Percentiles rank a stretch among this genome's conserved stretches.
Evolutionary conservation across 257 asterid genomes (phyloP).

Genomic region (Perilla frutescens): DNA sequence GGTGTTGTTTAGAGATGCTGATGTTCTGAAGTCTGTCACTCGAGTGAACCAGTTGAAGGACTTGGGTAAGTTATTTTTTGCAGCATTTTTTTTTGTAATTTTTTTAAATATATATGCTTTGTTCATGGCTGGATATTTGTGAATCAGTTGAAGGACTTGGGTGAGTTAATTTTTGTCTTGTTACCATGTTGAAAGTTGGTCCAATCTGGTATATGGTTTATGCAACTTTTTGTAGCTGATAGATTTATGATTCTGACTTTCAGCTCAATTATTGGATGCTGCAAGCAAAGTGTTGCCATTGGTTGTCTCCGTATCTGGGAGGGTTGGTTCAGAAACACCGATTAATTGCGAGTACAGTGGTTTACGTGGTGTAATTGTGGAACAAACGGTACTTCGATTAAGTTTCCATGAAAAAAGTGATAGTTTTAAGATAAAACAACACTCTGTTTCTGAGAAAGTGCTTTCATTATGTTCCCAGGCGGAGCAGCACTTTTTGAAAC

Average conservation of each 20-base stretch:
- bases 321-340: slow-evolving; percentile 93
- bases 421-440: background rate
- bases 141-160: background rate
- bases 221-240: slow-evolving; percentile 27
- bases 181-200: background rate
- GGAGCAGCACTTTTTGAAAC: slow-evolving; percentile 95
- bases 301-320: slow-evolving; percentile 90
- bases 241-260: slow-evolving; percentile 7
- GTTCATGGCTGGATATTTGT: background rate
- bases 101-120: background rate
- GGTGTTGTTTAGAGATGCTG: slow-evolving; percentile 71
- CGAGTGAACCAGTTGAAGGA: slow-evolving; percentile 94
- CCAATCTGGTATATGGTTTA: background rate
- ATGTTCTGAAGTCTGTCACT: slow-evolving; percentile 75
- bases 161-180: background rate
- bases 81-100: background rate
- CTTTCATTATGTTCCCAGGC: slow-evolving; percentile 60
- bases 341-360: slow-evolving; percentile 93
- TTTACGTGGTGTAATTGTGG: slow-evolving; percentile 92
- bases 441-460: slow-evolving; percentile 3
- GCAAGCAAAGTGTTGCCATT: slow-evolving; percentile 86
- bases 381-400: slow-evolving; percentile 78
- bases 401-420: slow-evolving; percentile 14
- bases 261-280: slow-evolving; percentile 86
- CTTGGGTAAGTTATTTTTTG: slow-evolving; percentile 61